Evolutionary conservation across 345 rosid genomes (phyloP).

Genomic region (Laguncularia racemosa): DNA sequence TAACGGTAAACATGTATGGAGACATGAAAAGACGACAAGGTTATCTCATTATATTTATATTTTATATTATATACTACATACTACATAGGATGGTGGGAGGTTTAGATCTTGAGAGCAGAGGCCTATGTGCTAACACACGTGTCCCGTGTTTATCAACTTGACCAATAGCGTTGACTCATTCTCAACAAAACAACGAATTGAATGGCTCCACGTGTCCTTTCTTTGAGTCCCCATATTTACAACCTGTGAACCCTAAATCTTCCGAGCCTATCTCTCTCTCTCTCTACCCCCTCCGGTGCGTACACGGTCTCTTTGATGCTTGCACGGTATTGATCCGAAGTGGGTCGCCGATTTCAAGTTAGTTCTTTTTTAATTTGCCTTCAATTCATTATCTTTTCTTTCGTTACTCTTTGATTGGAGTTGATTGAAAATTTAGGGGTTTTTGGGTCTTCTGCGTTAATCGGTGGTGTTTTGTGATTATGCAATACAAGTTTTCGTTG

Average conservation of each 20-base stretch:
- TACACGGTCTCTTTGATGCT: constrained; percentile 12
- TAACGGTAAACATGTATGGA: no score
- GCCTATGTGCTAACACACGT: constrained; percentile 9
- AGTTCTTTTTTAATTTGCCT: no score
- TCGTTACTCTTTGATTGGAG: no score
- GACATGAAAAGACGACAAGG: no score
- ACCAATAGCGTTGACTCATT: constrained; percentile 17
- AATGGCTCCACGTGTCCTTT: constrained; percentile 10
- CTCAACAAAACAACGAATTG: not conserved
- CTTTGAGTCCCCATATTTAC: constrained; percentile 22
- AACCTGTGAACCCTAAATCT: constrained; percentile 23
- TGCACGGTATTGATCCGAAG: not conserved
- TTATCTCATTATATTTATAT: no score
- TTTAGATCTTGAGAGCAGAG: constrained; percentile 6
- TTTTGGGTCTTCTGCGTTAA: no score
- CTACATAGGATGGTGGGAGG: not conserved
- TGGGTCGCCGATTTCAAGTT: not conserved
- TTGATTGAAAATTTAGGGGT: no score
- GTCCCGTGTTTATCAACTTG: not conserved
- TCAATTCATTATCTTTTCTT: no score
- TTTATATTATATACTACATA: not conserved
- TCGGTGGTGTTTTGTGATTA: no score
- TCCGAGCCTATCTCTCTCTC: not conserved
- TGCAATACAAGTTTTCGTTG: no score
- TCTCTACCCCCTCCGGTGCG: constrained; percentile 3